Percentiles rank a stretch among this genome's conserved stretches.
phyloP scores from a whole-genome alignment of 2,329 filamentous ascomycete species.

The Fusarium chuoi region DNA sequence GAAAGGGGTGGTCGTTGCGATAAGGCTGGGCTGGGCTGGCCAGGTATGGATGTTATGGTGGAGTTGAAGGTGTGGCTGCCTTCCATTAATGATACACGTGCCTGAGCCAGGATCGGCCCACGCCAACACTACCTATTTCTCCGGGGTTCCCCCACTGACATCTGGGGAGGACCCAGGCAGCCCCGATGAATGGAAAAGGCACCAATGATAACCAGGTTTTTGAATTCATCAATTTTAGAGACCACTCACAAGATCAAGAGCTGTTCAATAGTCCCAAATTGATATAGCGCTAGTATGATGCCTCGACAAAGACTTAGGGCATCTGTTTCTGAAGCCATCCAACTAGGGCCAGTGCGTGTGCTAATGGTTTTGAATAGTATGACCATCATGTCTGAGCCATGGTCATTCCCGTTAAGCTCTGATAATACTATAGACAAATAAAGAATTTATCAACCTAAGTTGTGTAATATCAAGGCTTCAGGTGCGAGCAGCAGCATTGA shows the following conservation, averaged over 20 bases:
- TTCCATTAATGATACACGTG: slow-evolving; percentile 35
- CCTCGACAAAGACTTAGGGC: background rate
- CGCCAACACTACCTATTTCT: slow-evolving; percentile 37
- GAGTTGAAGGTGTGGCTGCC: slow-evolving; percentile 31
- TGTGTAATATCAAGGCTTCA: background rate
- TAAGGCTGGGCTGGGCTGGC: slow-evolving; percentile 7
- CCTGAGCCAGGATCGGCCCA: slow-evolving; percentile 22
- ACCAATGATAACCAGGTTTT: background rate
- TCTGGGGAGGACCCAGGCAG: slow-evolving; percentile 11
- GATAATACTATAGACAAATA: background rate
- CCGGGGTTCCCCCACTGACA: slow-evolving; percentile 15
- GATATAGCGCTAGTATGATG: background rate
- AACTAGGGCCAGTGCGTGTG: background rate
- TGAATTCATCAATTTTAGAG: background rate
- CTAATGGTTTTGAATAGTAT: background rate
- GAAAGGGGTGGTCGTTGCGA: slow-evolving; percentile 24
- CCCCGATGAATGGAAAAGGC: background rate
- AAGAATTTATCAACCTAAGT: background rate
- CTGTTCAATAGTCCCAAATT: background rate
- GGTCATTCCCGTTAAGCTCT: background rate
- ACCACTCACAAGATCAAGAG: background rate
- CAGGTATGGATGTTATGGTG: slow-evolving; percentile 22
- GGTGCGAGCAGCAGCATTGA: background rate
- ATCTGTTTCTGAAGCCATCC: background rate
- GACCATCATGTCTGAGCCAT: background rate